Evolutionary conservation across 140 eudicot genomes (phyloP), one percentile per base, ranked within the genome.

Genomic region (Erigeron philadelphicus): DNA sequence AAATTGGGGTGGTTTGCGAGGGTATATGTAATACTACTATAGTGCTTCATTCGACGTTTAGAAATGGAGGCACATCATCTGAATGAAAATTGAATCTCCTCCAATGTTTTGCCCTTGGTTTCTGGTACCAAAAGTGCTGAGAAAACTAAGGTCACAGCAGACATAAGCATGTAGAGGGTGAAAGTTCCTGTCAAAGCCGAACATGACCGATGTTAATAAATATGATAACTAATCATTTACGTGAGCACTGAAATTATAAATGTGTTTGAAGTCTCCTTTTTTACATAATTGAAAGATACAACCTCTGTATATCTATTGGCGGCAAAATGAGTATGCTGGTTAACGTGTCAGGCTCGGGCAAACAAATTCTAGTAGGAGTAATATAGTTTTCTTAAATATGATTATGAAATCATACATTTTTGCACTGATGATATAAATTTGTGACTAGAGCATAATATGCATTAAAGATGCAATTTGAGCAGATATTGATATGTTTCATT

Each of bases 71-170:
- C 67, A 17, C 6, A 61, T 81, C 75, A 88, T 84, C 98, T 79
- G 81, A 92, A 92, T 31, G 95, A 92, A 70, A 54, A 42, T 70
- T 92, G 98, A 79, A 92, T 92, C 72, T 92, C 98, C 81, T 92
- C 98, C 71, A 92, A 61, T 18, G 96, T 88, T 78, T 80, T 92
- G 8, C 98, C 98, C 73, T 92, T 92, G 10, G 98, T 92, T 82
- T 92, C 98, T 0, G 98, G 98, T 6, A 92, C 98, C 84, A 77
- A 84, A 66, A 81, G 73, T 3, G 82, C 67, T 25, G 82, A 76
- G 72, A 92, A 88, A 44, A 77, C 83, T 53, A 84, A 80, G 0
- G 96, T 79, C 41, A 84, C 19, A 52, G 82, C 85, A 13, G 84
- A 63, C 79, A 79, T 75, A 9, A 83, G 11, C 81, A 79, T 84